Evolutionary conservation across 257 asterid genomes (phyloP).

Genomic region (Coffea canephora): DNA sequence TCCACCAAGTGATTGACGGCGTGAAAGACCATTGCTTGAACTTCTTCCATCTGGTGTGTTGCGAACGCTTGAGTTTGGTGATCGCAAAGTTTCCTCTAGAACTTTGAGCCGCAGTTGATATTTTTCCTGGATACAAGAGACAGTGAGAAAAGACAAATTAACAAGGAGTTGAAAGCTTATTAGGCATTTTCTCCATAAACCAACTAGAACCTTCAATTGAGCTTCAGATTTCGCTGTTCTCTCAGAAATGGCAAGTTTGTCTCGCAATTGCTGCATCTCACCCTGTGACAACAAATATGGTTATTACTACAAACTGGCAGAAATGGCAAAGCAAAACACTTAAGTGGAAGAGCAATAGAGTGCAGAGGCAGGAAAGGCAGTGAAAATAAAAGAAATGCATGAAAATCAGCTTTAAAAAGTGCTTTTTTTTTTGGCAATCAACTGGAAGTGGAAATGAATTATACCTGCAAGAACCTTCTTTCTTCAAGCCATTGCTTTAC

Average conservation of each 20-base stretch:
- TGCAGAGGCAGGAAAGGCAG: background rate
- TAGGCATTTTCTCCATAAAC: constrained; percentile 1
- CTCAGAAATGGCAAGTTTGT: constrained; percentile 85
- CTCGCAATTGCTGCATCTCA: constrained; percentile 95
- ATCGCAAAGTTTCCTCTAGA: constrained; percentile 85
- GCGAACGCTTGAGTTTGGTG: constrained; percentile 58
- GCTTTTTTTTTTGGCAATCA: background rate
- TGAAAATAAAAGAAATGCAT: background rate
- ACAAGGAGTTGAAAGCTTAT: background rate
- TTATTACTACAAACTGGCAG: background rate
- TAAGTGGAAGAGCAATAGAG: background rate
- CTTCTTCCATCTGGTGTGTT: constrained; percentile 65
- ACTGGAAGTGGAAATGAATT: background rate
- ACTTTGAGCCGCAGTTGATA: constrained; percentile 75
- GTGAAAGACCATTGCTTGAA: constrained; percentile 71
- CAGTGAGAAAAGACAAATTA: constrained; percentile 8
- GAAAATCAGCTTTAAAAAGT: background rate
- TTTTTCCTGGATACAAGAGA: constrained; percentile 60
- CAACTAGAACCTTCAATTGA: constrained; percentile 63
- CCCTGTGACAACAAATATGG: constrained; percentile 47
- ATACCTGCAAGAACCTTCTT: constrained; percentile 87
- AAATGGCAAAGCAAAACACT: background rate
- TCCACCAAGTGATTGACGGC: constrained; percentile 94
- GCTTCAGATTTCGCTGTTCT: constrained; percentile 92
- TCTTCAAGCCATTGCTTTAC: constrained; percentile 98